A percentile compares a stretch with the other conserved stretches of the same genome.
phyloP scores from a whole-genome alignment of 768 basidiomycete species.

The Tylopilus vinaceipallidus region DNA sequence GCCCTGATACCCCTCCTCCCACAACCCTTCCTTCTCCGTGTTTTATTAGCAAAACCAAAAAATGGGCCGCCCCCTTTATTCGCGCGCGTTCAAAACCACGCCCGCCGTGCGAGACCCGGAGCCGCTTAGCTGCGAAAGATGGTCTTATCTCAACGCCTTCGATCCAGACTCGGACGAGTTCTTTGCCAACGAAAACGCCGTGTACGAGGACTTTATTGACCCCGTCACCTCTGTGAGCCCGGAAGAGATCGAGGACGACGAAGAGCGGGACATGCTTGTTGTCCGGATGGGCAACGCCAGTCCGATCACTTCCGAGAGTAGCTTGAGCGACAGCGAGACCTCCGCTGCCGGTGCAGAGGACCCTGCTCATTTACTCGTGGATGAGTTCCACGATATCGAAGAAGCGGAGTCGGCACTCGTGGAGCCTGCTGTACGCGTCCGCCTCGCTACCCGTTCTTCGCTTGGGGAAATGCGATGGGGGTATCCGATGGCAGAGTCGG shows the following conservation, averaged over 20 bases:
- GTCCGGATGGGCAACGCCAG: constrained; percentile 33
- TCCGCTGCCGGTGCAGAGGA: constrained; percentile 47
- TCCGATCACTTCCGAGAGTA: constrained; percentile 40
- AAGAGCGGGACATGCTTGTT: constrained; percentile 33
- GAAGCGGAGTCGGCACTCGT: constrained; percentile 3
- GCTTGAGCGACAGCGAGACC: constrained; percentile 46
- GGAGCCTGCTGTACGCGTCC: constrained; percentile 21
- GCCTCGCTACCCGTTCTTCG: constrained; percentile 19
- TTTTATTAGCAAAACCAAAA: constrained; percentile 29
- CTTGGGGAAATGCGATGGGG: constrained; percentile 12
- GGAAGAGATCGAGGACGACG: constrained; percentile 21
- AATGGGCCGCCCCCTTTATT: constrained; percentile 66
- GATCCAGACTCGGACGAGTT: constrained; percentile 84
- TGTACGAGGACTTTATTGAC: constrained; percentile 65
- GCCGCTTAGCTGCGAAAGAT: constrained; percentile 46
- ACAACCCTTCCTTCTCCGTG: constrained; percentile 10
- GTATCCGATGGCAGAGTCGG: not conserved
- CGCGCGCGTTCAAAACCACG: constrained; percentile 37
- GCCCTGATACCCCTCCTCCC: constrained; percentile 9
- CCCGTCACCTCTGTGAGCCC: constrained; percentile 24
- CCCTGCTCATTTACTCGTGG: constrained; percentile 37
- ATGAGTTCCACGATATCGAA: constrained; percentile 32
- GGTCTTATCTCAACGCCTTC: constrained; percentile 66
- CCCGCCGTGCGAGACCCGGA: constrained; percentile 49
- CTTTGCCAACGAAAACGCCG: constrained; percentile 53